phyloP scores from a whole-genome alignment of 148 eudicot species.

The Silene conica region DNA sequence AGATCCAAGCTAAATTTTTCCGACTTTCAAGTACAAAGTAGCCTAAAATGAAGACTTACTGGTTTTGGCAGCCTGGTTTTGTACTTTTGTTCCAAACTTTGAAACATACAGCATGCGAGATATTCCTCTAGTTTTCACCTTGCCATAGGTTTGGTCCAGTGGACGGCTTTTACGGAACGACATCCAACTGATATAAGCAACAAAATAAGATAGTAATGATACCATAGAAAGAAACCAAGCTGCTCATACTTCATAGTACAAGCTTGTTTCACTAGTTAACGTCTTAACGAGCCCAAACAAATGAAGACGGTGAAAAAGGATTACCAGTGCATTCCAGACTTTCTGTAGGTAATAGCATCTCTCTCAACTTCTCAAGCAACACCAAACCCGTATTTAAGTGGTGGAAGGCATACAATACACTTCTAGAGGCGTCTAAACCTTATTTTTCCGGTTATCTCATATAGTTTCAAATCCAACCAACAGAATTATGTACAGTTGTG shows the following conservation, averaged over 20 bases:
- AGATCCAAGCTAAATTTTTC: not conserved
- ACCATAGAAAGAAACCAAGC: constrained; percentile 2
- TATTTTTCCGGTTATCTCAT: too few species aligned
- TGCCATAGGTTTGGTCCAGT: too few species aligned
- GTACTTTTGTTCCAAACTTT: not conserved
- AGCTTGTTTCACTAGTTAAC: not conserved
- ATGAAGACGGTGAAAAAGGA: not conserved
- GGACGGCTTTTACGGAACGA: too few species aligned
- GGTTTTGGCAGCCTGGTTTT: not conserved
- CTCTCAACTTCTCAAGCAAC: not conserved
- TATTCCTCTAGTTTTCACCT: too few species aligned
- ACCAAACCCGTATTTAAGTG: not conserved
- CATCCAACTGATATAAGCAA: too few species aligned
- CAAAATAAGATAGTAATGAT: not conserved
- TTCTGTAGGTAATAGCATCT: not conserved
- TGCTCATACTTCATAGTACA: not conserved
- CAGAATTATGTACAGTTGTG: too few species aligned
- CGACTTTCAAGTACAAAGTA: not conserved
- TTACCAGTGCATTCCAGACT: not conserved
- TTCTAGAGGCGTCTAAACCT: too few species aligned
- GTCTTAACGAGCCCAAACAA: not conserved
- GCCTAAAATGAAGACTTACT: not conserved
- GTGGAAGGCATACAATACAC: not conserved
- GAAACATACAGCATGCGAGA: not conserved
- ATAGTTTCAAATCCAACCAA: too few species aligned